Evolutionary conservation across 768 basidiomycete species (phyloP).

Genomic region (Cystofilobasidium ferigula): DNA sequence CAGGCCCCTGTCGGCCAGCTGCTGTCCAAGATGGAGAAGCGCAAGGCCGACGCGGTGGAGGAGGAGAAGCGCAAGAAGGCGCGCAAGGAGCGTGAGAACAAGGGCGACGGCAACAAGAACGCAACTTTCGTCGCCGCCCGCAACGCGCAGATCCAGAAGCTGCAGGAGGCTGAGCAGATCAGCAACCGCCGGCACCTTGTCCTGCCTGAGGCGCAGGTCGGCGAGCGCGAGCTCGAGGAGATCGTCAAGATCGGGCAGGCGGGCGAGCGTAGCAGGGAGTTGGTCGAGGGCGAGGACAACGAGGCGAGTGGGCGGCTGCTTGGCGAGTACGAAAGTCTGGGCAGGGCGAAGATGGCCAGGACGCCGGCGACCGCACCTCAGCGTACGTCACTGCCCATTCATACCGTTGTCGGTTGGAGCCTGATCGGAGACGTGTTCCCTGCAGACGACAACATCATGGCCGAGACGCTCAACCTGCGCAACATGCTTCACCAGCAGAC

Average conservation of each 20-base stretch:
- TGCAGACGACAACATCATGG: constrained; percentile 86
- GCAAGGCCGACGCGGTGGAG: constrained; percentile 63
- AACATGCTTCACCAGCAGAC: constrained; percentile 90
- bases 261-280: constrained; percentile 72
- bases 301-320: constrained; percentile 76
- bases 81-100: constrained; percentile 56
- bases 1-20: constrained; percentile 82
- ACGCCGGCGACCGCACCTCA: constrained; percentile 91
- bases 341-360: constrained; percentile 76
- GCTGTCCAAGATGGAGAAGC: constrained; percentile 83
- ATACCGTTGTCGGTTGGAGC: not conserved
- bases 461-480: constrained; percentile 87
- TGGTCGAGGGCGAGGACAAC: constrained; percentile 58
- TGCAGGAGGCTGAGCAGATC: constrained; percentile 95
- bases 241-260: constrained; percentile 96
- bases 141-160: constrained; percentile 92
- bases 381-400: constrained; percentile 47
- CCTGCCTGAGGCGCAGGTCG: constrained; percentile 81
- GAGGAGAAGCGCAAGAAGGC: constrained; percentile 75
- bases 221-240: constrained; percentile 87
- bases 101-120: constrained; percentile 51
- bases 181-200: constrained; percentile 72
- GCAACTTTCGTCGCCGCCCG: constrained; percentile 94
- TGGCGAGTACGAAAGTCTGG: constrained; percentile 84
- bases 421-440: not conserved